Base-by-base conservation (phyloP, 768 basidiomycete genomes). In the Rhizopogon salebrosus region DNA sequence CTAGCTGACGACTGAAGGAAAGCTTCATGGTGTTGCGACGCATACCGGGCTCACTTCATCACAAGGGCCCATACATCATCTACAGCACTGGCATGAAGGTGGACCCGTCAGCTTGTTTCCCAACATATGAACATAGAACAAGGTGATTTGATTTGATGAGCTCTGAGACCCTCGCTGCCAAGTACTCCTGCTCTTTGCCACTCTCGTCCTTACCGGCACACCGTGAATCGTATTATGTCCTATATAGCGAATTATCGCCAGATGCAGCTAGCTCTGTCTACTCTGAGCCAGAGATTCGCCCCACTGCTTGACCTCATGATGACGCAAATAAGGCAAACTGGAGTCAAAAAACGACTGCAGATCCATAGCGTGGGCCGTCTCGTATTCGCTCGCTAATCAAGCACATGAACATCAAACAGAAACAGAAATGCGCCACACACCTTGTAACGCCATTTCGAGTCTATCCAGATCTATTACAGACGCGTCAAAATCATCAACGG, bases 391-490 rank as follows among this genome's bases (percentile, higher is more conserved):
- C 0, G 89, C 90, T 91, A 48, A 8, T 2, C 11, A 20, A 1
- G 11, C 5, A 2, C 14, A 46, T 46, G 18, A 45, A 34, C 14
- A 13, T 18, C 14, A 11, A 11, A 16, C 14, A 10, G 14, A 43
- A 1, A 13, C 20, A 34, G 16, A 2, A 41, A 41, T 31, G n/a
- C n/a, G n/a, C n/a, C n/a, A 45, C 41, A 29, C 63, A 81, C 88
- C 91, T 78, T 95, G 92, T 0, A 83, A 72, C 0, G 89, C 89
- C 87, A 95, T 88, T 66, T 95, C 92, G 52, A 92, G 84, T 6
- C 88, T 77, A 63, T 95, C 92, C 4, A 94, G 76, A 64, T 95
- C 92, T 92, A 7, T 5, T 34, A 52, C 23, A 38, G 49, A 40
- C 2, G 9, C 49, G 16, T 27, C 22, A 35, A 16, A 7, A 35